Percentiles rank a stretch among this genome's conserved stretches.
Evolutionary conservation across 805 yeast genomes (phyloP).

Genomic region (Zygotorulaspora danielsina): DNA sequence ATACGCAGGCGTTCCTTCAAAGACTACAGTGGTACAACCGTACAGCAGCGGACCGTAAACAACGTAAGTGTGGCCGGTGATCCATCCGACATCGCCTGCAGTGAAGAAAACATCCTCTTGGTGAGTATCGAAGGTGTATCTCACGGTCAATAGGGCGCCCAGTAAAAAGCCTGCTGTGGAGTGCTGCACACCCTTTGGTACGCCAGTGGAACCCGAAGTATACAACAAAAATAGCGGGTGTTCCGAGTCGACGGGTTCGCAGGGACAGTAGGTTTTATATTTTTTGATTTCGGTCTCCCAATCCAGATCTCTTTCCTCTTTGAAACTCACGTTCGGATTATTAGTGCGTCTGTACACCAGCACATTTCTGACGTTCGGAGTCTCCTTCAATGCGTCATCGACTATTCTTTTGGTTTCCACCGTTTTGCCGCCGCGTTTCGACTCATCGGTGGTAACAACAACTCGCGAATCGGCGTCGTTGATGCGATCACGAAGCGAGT

Average conservation of each 20-base stretch:
- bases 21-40: slow-evolving; percentile 76
- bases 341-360: slow-evolving; percentile 74
- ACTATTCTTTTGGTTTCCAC: slow-evolving; percentile 77
- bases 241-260: slow-evolving; percentile 71
- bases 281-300: slow-evolving; percentile 70
- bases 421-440: slow-evolving; percentile 77
- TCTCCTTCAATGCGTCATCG: slow-evolving; percentile 67
- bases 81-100: slow-evolving; percentile 91
- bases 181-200: slow-evolving; percentile 84
- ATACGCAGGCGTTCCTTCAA: slow-evolving; percentile 85
- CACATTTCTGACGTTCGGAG: slow-evolving; percentile 66
- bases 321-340: slow-evolving; percentile 43
- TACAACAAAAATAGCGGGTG: slow-evolving; percentile 77
- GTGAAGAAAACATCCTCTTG: slow-evolving; percentile 72
- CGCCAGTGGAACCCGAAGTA: slow-evolving; percentile 85
- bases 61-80: slow-evolving; percentile 82
- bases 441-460: slow-evolving; percentile 77
- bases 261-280: slow-evolving; percentile 66
- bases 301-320: slow-evolving; percentile 61
- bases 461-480: slow-evolving; percentile 67
- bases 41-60: slow-evolving; percentile 73
- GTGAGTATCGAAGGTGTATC: slow-evolving; percentile 73
- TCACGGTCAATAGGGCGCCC: slow-evolving; percentile 69
- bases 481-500: slow-evolving; percentile 67
- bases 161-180: slow-evolving; percentile 75